Evolutionary conservation across 306 rosid species (phyloP).

Genomic region (Gleditsia sinensis): DNA sequence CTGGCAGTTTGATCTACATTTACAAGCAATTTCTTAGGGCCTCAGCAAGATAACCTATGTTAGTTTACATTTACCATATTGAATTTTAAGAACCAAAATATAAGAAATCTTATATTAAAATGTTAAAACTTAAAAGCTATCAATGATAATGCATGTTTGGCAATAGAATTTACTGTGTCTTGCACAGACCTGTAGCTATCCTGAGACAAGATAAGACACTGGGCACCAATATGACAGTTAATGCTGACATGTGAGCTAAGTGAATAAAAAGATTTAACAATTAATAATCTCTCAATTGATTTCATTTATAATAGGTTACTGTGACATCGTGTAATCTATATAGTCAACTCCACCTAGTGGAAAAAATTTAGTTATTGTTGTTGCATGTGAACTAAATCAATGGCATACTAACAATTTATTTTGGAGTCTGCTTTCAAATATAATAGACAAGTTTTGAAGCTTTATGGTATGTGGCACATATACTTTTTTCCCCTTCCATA

Average conservation of each 20-base stretch:
- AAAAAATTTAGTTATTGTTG: no score
- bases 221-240: background rate
- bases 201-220: background rate
- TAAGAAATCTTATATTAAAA: background rate
- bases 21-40: background rate
- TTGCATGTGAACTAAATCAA: no score
- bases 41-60: background rate
- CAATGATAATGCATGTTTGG: background rate
- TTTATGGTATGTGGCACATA: background rate
- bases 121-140: background rate
- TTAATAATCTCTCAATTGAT: no score
- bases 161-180: background rate
- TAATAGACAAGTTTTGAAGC: background rate
- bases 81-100: background rate
- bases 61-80: background rate
- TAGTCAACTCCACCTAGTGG: no score
- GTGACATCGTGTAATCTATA: no score
- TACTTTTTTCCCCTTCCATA: background rate
- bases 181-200: background rate
- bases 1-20: background rate
- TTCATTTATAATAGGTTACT: no score
- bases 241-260: background rate
- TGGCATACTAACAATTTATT: background rate
- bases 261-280: no score
- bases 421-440: background rate